Percentiles rank a stretch among this genome's conserved stretches.
These are phyloP conservation scores for Aaosphaeria pasadenensis DNA, from an alignment of 2,329 filamentous ascomycete genomes.

Conservation along the genomic window DNA sequence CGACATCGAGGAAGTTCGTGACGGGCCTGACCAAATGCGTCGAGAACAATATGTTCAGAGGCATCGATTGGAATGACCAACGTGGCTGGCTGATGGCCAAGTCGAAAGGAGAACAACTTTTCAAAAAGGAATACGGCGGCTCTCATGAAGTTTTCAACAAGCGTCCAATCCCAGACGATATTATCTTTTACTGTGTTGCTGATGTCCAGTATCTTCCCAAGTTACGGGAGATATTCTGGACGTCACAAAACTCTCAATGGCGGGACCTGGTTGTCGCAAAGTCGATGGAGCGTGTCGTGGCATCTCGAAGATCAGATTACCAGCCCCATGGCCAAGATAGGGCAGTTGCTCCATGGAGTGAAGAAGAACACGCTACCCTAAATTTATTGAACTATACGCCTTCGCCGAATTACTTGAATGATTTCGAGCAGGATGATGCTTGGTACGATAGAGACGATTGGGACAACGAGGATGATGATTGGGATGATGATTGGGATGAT, in stretches of 20 bases:
- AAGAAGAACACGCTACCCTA: neutral
- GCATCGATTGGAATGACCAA: neutral
- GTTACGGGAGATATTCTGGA: no score
- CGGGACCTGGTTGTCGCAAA: no score
- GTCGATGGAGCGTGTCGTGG: no score
- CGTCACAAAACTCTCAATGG: neutral
- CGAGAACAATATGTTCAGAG: slow-evolving; percentile 1
- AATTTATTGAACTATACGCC: no score
- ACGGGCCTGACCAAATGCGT: slow-evolving; percentile 12
- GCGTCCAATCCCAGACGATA: slow-evolving; percentile 22
- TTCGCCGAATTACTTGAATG: no score
- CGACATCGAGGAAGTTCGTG: slow-evolving; percentile 6
- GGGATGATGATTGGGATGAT: no score
- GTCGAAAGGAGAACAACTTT: slow-evolving; percentile 17
- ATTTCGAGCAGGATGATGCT: no score
- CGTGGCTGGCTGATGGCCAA: slow-evolving; percentile 13
- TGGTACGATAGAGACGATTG: no score
- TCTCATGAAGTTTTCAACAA: slow-evolving; percentile 25
- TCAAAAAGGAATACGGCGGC: slow-evolving; percentile 19
- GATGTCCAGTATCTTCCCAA: slow-evolving; percentile 19
- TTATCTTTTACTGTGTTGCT: slow-evolving; percentile 22
- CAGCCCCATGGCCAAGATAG: neutral
- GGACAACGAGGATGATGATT: no score
- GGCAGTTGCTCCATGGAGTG: neutral
- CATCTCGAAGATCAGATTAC: neutral